Conservation (phyloP, 1,139 yeast species). For the Lodderomyces pseudojiufengensis region DNA sequence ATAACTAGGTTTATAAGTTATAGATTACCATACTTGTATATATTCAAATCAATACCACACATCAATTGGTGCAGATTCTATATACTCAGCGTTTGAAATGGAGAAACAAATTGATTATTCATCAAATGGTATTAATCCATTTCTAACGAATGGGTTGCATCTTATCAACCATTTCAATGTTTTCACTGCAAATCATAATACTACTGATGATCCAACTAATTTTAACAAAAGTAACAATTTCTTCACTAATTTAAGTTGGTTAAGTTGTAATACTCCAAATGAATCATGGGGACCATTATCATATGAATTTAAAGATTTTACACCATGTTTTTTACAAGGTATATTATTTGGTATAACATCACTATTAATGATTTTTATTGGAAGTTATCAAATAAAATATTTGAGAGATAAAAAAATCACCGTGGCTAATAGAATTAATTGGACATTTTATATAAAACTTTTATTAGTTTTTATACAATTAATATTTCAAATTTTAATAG, state of each 20-base stretch:
- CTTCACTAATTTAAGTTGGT: constrained; percentile 12
- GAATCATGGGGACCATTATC: constrained; percentile 81
- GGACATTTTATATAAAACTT: constrained; percentile 44
- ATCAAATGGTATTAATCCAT: constrained; percentile 1
- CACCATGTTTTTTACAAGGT: constrained; percentile 84
- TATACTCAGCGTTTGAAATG: background rate
- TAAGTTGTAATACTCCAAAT: constrained; percentile 14
- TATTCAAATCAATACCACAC: too few relatives aligned
- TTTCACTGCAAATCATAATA: background rate
- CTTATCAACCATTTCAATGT: background rate
- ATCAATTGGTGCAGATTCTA: too few relatives aligned
- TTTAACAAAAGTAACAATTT: background rate
- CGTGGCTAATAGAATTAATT: constrained; percentile 31
- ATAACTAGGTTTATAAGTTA: too few relatives aligned
- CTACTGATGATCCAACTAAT: background rate
- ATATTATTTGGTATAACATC: constrained; percentile 51
- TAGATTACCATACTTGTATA: too few relatives aligned
- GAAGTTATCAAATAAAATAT: constrained; percentile 41
- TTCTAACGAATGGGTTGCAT: background rate
- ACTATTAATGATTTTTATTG: constrained; percentile 51
- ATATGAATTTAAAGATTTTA: constrained; percentile 56
- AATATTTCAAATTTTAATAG: constrained; percentile 26
- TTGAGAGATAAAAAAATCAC: constrained; percentile 31
- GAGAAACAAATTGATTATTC: constrained; percentile 2
- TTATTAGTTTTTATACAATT: constrained; percentile 41